These are phyloP conservation scores for Neurospora discreta DNA, from an alignment of 495 filamentous ascomycete species.

Conservation along the genomic window DNA sequence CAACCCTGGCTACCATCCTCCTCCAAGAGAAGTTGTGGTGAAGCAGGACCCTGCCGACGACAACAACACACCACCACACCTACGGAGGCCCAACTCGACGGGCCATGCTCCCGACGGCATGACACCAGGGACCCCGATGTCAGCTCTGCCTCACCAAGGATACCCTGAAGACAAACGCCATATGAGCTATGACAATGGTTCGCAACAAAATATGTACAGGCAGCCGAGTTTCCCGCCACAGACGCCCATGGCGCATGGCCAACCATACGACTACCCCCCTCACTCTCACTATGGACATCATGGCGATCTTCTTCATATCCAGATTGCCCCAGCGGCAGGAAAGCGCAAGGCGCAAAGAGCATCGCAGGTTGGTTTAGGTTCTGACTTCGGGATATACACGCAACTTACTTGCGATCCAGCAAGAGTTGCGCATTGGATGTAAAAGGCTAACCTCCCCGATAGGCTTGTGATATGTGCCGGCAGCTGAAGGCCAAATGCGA, in stretches of 20 bases:
- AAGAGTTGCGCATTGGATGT: background rate
- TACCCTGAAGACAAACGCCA: constrained; percentile 34
- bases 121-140: constrained; percentile 25
- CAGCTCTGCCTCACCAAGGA: constrained; percentile 18
- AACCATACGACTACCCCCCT: constrained; percentile 31
- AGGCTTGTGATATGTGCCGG: constrained; percentile 61
- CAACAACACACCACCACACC: constrained; percentile 28
- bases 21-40: constrained; percentile 33
- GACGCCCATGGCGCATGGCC: constrained; percentile 31
- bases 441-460: constrained; percentile 17
- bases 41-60: constrained; percentile 40
- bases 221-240: constrained; percentile 35
- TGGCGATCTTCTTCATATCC: constrained; percentile 22
- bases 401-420: background rate
- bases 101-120: constrained; percentile 28
- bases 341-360: constrained; percentile 42
- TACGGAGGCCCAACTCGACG: constrained; percentile 34
- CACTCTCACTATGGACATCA: constrained; percentile 21
- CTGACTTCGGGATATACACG: background rate
- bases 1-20: constrained; percentile 34
- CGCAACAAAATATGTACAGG: constrained; percentile 26
- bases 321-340: constrained; percentile 22
- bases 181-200: constrained; percentile 34
- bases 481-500: constrained; percentile 63
- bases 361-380: constrained; percentile 32